phyloP scores from a whole-genome alignment of 352 stramenopile genomes.

The Phytophthora hybrid region DNA sequence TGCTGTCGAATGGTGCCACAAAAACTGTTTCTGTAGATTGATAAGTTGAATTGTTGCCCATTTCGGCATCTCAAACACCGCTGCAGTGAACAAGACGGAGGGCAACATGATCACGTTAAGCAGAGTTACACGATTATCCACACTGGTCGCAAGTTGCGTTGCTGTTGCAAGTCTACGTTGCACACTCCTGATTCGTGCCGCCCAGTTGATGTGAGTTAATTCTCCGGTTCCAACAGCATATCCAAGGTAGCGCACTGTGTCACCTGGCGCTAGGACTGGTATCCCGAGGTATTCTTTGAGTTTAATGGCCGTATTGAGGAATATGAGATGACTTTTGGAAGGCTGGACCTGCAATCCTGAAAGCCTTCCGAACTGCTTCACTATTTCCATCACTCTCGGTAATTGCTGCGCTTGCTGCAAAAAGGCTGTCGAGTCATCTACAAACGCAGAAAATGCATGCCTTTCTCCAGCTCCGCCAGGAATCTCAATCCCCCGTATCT shows the following conservation, averaged over 20 bases:
- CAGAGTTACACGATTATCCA: background rate
- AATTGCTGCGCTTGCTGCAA: background rate
- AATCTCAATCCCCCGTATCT: background rate
- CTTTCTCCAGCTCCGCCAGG: background rate
- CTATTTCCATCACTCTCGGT: background rate
- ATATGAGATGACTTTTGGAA: background rate
- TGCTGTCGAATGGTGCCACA: background rate
- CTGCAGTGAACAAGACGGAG: background rate
- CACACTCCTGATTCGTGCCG: background rate
- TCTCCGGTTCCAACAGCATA: background rate
- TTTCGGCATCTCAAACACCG: background rate
- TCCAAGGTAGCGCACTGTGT: background rate
- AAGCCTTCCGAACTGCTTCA: background rate
- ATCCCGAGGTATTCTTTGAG: background rate
- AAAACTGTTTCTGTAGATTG: background rate
- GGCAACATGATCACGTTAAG: background rate
- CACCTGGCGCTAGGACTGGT: background rate
- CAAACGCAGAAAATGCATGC: constrained; percentile 11
- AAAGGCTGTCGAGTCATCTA: constrained; percentile 8
- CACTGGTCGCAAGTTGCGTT: background rate
- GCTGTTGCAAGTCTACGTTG: background rate
- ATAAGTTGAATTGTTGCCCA: background rate
- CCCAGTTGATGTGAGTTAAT: background rate
- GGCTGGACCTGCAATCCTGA: background rate
- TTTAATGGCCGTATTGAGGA: background rate